These are phyloP conservation scores for Coniosporium tulheliwenetii DNA, from an alignment of 2,329 filamentous ascomycete genomes.

Conservation along the genomic window DNA sequence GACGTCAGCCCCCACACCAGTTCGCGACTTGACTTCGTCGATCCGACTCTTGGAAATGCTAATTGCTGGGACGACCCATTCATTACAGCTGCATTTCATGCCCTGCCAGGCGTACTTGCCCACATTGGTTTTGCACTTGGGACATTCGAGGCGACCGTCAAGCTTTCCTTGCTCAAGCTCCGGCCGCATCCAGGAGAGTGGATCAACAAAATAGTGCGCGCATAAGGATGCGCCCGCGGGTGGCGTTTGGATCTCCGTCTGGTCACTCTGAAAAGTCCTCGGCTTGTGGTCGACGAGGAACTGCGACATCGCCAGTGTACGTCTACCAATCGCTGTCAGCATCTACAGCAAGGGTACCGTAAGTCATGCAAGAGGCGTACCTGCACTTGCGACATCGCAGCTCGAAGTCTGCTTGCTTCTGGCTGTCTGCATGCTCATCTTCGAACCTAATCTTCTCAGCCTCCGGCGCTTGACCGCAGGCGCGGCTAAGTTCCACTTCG, in stretches of 20 bases:
- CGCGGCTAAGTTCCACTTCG: conserved; percentile 51
- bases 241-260: conserved; percentile 1
- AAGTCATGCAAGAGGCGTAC: conserved; percentile 16
- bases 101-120: conserved; percentile 96
- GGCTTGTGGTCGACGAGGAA: conserved; percentile 52
- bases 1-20: conserved; percentile 4
- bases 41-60: conserved; percentile 69
- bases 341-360: not conserved
- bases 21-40: conserved; percentile 43
- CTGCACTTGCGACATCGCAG: conserved; percentile 88
- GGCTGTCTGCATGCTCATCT: conserved; percentile 40
- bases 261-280: conserved; percentile 3
- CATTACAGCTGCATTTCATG: conserved; percentile 76
- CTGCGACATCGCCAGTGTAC: conserved; percentile 44
- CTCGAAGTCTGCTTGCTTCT: conserved; percentile 33
- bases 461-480: conserved; percentile 64
- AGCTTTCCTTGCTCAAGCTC: conserved; percentile 71
- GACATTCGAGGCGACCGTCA: conserved; percentile 73
- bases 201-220: conserved; percentile 80
- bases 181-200: conserved; percentile 85
- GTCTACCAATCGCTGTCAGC: conserved; percentile 22
- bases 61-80: conserved; percentile 85
- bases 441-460: conserved; percentile 65
- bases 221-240: conserved; percentile 30
- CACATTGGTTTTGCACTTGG: conserved; percentile 69